Evolutionary conservation across 106 monocot genomes (phyloP).

Genomic region (Gastrodia elata): DNA sequence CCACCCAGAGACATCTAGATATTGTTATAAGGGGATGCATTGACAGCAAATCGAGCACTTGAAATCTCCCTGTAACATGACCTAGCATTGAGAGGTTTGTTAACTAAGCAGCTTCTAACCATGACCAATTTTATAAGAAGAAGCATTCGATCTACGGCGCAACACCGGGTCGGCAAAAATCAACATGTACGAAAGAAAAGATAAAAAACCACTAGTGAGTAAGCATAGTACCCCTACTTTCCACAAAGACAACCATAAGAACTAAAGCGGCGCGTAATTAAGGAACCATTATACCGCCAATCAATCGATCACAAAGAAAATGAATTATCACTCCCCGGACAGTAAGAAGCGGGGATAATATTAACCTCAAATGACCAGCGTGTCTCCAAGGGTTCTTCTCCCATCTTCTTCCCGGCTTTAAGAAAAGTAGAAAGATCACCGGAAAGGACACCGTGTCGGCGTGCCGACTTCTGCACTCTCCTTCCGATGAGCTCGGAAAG

Average conservation of each 20-base stretch:
- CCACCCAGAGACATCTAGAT: not conserved
- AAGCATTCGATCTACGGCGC: not conserved
- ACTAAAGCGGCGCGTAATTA: not conserved
- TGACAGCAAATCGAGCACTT: too few relatives aligned
- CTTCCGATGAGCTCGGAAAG: not conserved
- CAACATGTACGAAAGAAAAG: not conserved
- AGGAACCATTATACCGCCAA: not conserved
- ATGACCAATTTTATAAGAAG: not conserved
- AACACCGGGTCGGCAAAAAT: not conserved
- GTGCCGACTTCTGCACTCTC: not conserved
- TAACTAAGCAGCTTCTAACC: not conserved
- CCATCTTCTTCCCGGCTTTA: constrained; percentile 15
- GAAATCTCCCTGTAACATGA: too few relatives aligned
- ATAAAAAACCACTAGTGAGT: not conserved
- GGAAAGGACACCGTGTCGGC: not conserved
- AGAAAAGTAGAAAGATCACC: not conserved
- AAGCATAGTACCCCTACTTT: not conserved
- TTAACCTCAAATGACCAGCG: constrained; percentile 45
- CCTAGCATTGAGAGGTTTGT: too few relatives aligned
- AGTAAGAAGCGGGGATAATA: not conserved
- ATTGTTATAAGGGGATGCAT: too few relatives aligned
- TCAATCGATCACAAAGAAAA: not conserved
- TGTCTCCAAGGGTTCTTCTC: constrained; percentile 21
- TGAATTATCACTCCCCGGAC: too few relatives aligned
- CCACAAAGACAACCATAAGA: not conserved